Conservation (phyloP, 176 grass and related monocot species). For the Eleusine coracana region DNA sequence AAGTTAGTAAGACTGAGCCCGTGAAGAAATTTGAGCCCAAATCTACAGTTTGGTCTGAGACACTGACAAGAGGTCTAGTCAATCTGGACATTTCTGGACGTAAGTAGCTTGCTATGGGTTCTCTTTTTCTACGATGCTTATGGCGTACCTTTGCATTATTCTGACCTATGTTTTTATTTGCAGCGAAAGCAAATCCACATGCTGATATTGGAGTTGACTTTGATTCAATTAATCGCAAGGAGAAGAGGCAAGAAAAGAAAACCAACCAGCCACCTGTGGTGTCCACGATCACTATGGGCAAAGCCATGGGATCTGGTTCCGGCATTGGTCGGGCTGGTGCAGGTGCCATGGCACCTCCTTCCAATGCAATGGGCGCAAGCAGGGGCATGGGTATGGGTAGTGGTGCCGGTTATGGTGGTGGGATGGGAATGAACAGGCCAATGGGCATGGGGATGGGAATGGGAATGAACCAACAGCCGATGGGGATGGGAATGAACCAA, state of each 20-base stretch:
- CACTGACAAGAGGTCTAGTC: slow-evolving; percentile 85
- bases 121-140: slow-evolving; percentile 22
- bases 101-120: slow-evolving; percentile 54
- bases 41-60: slow-evolving; percentile 93
- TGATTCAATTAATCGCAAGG: slow-evolving; percentile 97
- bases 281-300: slow-evolving; percentile 86
- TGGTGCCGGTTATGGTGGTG: slow-evolving; percentile 45
- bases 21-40: slow-evolving; percentile 85
- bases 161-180: slow-evolving; percentile 31
- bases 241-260: slow-evolving; percentile 89
- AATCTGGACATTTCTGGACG: slow-evolving; percentile 97
- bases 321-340: slow-evolving; percentile 68
- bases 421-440: slow-evolving; percentile 63
- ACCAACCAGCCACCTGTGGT: slow-evolving; percentile 53
- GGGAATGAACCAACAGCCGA: slow-evolving; percentile 35
- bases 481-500: slow-evolving; percentile 61
- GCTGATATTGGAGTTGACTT: slow-evolving; percentile 97
- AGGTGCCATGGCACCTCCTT: slow-evolving; percentile 48
- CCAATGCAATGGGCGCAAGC: slow-evolving; percentile 67
- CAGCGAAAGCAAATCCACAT: slow-evolving; percentile 94
- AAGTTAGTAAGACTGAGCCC: slow-evolving; percentile 60
- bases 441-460: slow-evolving; percentile 66
- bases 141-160: slow-evolving; percentile 16
- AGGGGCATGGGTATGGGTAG: slow-evolving; percentile 45
- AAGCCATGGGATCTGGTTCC: slow-evolving; percentile 94